A percentile compares a stretch with the other conserved stretches of the same genome.
phyloP scores from a whole-genome alignment of 106 monocot genomes.

The Dendrobium chrysotoxum region DNA sequence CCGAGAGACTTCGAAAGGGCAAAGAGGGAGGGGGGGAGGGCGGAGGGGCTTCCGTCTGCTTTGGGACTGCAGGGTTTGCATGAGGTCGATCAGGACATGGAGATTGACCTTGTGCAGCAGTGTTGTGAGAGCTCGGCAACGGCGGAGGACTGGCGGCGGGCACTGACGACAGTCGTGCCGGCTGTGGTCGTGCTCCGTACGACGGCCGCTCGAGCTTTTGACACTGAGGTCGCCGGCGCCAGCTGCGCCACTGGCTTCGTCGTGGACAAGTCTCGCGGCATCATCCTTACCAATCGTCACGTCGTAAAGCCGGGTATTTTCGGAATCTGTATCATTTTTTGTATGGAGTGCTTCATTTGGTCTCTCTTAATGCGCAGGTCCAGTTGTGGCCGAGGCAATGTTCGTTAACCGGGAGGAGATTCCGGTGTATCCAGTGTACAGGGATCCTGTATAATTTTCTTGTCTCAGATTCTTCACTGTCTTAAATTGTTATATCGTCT shows the following conservation, averaged over 20 bases:
- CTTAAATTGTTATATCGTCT: not conserved
- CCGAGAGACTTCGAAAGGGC: not conserved
- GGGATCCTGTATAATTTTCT: constrained; percentile 61
- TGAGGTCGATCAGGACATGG: constrained; percentile 44
- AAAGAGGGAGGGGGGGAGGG: constrained; percentile 8
- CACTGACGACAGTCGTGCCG: constrained; percentile 73
- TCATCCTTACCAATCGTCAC: constrained; percentile 92
- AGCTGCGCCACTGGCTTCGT: constrained; percentile 91
- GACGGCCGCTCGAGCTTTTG: constrained; percentile 72
- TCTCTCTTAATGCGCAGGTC: constrained; percentile 33
- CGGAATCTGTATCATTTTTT: not conserved
- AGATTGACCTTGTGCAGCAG: constrained; percentile 37
- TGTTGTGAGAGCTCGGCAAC: constrained; percentile 45
- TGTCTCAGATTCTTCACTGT: not conserved
- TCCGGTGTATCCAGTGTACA: constrained; percentile 72
- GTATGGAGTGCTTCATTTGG: not conserved
- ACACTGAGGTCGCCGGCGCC: constrained; percentile 86
- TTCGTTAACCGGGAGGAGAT: constrained; percentile 94
- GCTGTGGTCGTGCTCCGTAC: constrained; percentile 89
- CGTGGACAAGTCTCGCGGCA: constrained; percentile 64
- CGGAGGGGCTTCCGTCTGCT: constrained; percentile 19
- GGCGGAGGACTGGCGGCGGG: constrained; percentile 88
- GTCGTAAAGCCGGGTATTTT: constrained; percentile 81
- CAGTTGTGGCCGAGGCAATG: constrained; percentile 95
- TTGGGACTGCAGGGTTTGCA: constrained; percentile 33